phyloP scores from a whole-genome alignment of 768 basidiomycete species.

The Mycena olivaceomarginata region DNA sequence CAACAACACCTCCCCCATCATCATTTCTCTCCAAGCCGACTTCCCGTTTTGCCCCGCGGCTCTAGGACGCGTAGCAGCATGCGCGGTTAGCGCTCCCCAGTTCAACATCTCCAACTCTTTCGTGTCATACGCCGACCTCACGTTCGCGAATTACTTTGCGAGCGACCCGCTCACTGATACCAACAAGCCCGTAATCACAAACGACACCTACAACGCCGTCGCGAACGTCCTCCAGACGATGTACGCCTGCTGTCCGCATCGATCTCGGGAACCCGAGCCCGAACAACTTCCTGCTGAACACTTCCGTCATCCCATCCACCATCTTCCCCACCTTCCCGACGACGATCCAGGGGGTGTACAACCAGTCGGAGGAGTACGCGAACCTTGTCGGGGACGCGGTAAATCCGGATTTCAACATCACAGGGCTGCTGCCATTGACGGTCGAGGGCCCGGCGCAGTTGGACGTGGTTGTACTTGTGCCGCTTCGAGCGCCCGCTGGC shows the following conservation, averaged over 20 bases:
- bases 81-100: constrained; percentile 40
- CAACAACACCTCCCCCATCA: constrained; percentile 43
- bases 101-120: constrained; percentile 44
- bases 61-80: constrained; percentile 40
- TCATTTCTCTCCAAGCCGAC: constrained; percentile 48
- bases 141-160: constrained; percentile 15
- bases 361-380: constrained; percentile 8
- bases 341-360: not conserved
- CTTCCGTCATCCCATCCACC: constrained; percentile 3
- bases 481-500: constrained; percentile 38
- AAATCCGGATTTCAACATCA: not conserved
- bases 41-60: constrained; percentile 49
- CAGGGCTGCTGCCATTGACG: constrained; percentile 18
- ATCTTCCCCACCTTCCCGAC: constrained; percentile 11
- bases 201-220: constrained; percentile 32
- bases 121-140: constrained; percentile 34
- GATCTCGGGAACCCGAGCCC: constrained; percentile 52
- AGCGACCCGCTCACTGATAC: not conserved
- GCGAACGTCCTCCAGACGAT: constrained; percentile 49
- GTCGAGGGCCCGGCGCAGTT: constrained; percentile 27
- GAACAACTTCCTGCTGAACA: constrained; percentile 53
- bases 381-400: constrained; percentile 13
- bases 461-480: constrained; percentile 41
- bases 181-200: constrained; percentile 34
- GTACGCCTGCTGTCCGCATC: constrained; percentile 49